Evolutionary conservation across 192 early-diverging fungal species (phyloP).

Genomic region (Paraglomus occultum): DNA sequence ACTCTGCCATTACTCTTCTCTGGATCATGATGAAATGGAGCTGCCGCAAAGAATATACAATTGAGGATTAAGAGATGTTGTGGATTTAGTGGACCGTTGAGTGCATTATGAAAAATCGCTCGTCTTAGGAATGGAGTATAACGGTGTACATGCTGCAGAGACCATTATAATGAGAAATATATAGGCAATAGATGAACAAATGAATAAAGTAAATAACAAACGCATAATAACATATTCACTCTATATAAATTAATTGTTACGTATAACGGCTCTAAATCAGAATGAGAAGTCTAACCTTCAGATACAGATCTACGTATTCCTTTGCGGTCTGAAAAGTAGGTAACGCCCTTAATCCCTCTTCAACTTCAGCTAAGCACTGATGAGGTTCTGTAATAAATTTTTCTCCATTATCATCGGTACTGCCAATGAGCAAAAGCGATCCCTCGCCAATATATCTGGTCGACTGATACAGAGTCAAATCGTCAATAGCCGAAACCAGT

Average conservation of each 20-base stretch:
- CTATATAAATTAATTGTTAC: no score
- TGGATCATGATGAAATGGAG: conserved; percentile 24
- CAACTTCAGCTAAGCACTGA: conserved; percentile 12
- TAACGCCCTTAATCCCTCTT: conserved; percentile 4
- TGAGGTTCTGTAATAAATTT: conserved; percentile 10
- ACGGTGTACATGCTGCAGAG: conserved; percentile 18
- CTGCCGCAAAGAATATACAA: conserved; percentile 18
- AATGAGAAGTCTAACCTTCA: background rate
- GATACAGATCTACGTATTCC: conserved; percentile 4
- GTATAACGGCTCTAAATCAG: no score
- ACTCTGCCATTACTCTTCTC: conserved; percentile 3
- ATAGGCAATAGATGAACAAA: background rate
- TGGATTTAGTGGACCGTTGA: background rate
- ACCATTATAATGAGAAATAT: background rate
- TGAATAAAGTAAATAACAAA: background rate
- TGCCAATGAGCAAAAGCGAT: conserved; percentile 5
- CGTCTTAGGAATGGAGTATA: conserved; percentile 13
- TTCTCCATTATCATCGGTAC: conserved; percentile 8
- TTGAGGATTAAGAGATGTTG: conserved; percentile 22
- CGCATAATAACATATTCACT: no score
- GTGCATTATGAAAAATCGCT: conserved; percentile 7
- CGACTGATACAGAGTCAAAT: conserved; percentile 21
- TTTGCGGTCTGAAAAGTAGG: conserved; percentile 4
- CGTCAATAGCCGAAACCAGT: background rate
- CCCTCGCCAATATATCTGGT: conserved; percentile 25